A percentile compares a stretch with the other conserved stretches of the same genome.
Evolutionary conservation across 2,329 filamentous ascomycete species (phyloP).

Genomic region (Aplosporella prunicola): DNA sequence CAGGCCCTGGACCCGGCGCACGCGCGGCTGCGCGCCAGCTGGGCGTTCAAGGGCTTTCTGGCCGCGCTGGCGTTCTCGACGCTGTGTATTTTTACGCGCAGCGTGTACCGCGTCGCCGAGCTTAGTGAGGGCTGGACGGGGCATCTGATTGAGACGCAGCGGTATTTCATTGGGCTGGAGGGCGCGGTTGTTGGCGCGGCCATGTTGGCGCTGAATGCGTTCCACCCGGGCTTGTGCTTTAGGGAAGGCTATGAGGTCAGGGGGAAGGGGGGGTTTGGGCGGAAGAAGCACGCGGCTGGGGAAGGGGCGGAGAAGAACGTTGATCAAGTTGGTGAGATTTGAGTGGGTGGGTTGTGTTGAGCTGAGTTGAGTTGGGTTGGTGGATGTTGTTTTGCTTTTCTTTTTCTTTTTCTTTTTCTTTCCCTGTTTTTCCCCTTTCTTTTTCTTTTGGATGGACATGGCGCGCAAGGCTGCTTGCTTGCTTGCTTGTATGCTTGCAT

Average conservation of each 20-base stretch:
- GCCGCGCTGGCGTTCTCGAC: slow-evolving; percentile 48
- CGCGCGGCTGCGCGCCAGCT: slow-evolving; percentile 22
- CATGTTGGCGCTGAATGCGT: slow-evolving; percentile 25
- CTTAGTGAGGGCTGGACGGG: slow-evolving; percentile 55
- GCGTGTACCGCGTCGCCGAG: slow-evolving; percentile 57
- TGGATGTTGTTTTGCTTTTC: no score
- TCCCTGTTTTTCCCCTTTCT: no score
- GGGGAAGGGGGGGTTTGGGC: slow-evolving; percentile 16
- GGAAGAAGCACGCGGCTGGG: slow-evolving; percentile 10
- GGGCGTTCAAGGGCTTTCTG: slow-evolving; percentile 46
- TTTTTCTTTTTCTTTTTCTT: no score
- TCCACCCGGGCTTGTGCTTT: slow-evolving; percentile 30
- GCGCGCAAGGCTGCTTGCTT: no score
- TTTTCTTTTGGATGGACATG: no score
- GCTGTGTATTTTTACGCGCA: slow-evolving; percentile 55
- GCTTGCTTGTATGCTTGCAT: no score
- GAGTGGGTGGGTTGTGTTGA: not conserved
- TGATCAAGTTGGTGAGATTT: not conserved
- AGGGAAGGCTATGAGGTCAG: slow-evolving; percentile 19
- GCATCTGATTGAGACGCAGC: slow-evolving; percentile 41
- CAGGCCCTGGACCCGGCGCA: slow-evolving; percentile 20
- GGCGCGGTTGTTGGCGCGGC: slow-evolving; percentile 25
- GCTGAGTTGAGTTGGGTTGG: not conserved
- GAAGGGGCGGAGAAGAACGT: not conserved
- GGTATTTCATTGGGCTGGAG: slow-evolving; percentile 31